Percentiles rank a stretch among this genome's conserved stretches.
phyloP scores from a whole-genome alignment of 495 filamentous ascomycete genomes.

The Trichoderma reesei region DNA sequence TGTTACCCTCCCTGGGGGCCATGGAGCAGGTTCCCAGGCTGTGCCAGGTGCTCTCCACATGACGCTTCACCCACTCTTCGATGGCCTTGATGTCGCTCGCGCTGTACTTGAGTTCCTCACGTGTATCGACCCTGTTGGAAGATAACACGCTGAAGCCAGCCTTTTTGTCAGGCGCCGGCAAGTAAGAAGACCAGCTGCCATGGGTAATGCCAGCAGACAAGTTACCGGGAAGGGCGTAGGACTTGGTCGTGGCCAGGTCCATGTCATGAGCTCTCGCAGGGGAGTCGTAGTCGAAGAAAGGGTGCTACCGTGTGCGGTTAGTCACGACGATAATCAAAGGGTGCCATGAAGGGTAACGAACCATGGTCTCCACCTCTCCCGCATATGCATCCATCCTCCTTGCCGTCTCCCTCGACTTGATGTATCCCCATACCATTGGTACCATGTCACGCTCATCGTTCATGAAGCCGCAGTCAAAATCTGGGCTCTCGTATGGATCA shows the following conservation, averaged over 20 bases:
- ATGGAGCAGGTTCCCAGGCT: slow-evolving; percentile 63
- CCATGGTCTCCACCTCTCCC: slow-evolving; percentile 61
- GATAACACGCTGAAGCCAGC: slow-evolving; percentile 37
- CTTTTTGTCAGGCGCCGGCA: slow-evolving; percentile 32
- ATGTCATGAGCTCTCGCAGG: slow-evolving; percentile 60
- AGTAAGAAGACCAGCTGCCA: slow-evolving; percentile 38
- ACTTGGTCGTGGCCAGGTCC: slow-evolving; percentile 62
- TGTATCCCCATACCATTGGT: slow-evolving; percentile 79
- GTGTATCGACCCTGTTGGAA: slow-evolving; percentile 43
- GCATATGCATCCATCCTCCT: slow-evolving; percentile 69
- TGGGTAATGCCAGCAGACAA: slow-evolving; percentile 58
- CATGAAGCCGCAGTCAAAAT: slow-evolving; percentile 82
- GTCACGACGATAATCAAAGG: background rate
- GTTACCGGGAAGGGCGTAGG: slow-evolving; percentile 65
- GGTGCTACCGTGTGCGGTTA: slow-evolving; percentile 24
- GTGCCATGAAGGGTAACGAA: background rate
- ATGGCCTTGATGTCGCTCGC: slow-evolving; percentile 58
- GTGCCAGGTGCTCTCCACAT: slow-evolving; percentile 79
- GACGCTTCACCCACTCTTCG: slow-evolving; percentile 68
- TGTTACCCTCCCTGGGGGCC: slow-evolving; percentile 69
- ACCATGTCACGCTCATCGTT: slow-evolving; percentile 77
- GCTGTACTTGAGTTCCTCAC: slow-evolving; percentile 56
- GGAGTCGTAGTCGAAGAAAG: slow-evolving; percentile 58
- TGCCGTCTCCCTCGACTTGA: slow-evolving; percentile 76
- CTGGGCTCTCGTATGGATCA: slow-evolving; percentile 62